Evolutionary conservation across 805 yeast species (phyloP).

Genomic region (Kregervanrija fluxuum): DNA sequence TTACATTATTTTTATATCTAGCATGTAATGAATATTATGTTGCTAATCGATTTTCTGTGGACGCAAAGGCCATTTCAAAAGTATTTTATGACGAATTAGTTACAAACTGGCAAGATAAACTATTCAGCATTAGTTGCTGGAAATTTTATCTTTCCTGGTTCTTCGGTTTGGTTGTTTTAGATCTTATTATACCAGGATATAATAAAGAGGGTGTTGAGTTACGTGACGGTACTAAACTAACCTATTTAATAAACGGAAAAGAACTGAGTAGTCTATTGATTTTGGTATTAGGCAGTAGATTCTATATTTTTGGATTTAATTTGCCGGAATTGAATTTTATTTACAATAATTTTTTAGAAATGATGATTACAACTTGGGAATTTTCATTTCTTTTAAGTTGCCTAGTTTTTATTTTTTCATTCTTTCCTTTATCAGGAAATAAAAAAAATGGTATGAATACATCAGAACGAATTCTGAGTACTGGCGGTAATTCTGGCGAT

Average conservation of each 20-base stretch:
- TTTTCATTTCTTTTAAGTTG: conserved; percentile 59
- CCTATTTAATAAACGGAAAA: conserved; percentile 78
- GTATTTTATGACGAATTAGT: conserved; percentile 12
- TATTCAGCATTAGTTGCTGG: conserved; percentile 49
- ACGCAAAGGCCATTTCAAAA: conserved; percentile 29
- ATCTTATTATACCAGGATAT: conserved; percentile 72
- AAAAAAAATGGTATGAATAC: conserved; percentile 45
- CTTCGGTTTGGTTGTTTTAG: conserved; percentile 52
- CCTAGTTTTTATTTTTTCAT: conserved; percentile 63
- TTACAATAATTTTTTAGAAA: conserved; percentile 58
- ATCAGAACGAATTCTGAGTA: conserved; percentile 66
- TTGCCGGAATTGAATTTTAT: conserved; percentile 76
- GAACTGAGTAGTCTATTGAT: conserved; percentile 38
- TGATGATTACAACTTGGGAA: conserved; percentile 54
- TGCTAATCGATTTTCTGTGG: conserved; percentile 39
- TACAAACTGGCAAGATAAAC: conserved; percentile 19
- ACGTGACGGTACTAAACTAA: conserved; percentile 67
- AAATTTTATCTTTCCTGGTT: conserved; percentile 69
- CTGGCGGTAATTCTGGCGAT: conserved; percentile 81
- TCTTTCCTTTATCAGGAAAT: conserved; percentile 40
- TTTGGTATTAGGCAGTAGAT: conserved; percentile 43
- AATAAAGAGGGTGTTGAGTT: conserved; percentile 55
- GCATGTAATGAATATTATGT: conserved; percentile 55
- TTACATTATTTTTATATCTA: conserved; percentile 53
- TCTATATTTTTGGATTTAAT: conserved; percentile 32